Evolutionary conservation across 306 rosid species (phyloP).

Genomic region (Fragaria vesca): DNA sequence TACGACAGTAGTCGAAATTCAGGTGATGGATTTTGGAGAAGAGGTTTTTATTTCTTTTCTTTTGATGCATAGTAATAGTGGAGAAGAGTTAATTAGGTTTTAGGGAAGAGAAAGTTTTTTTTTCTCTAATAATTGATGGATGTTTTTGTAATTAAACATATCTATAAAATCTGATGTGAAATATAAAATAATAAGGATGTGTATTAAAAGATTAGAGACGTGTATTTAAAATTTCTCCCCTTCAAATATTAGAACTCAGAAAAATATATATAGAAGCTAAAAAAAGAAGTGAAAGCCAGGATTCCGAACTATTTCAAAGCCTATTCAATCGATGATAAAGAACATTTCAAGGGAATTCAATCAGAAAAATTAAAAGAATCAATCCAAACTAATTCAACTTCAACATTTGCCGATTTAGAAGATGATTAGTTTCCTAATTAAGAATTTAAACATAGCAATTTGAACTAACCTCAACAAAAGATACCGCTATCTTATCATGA

Average conservation of each 20-base stretch:
- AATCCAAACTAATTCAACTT: neutral
- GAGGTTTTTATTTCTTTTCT: too few relatives aligned
- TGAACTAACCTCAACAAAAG: neutral
- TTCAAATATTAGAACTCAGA: conserved; percentile 25
- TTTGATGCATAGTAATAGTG: too few relatives aligned
- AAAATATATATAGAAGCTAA: conserved; percentile 27
- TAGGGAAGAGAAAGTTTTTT: too few relatives aligned
- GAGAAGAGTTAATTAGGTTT: too few relatives aligned
- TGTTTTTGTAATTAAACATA: too few relatives aligned
- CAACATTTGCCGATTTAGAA: neutral
- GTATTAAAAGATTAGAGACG: too few relatives aligned
- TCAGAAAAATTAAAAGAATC: neutral
- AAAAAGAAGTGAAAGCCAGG: neutral
- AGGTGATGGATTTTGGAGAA: too few relatives aligned
- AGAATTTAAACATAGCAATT: neutral
- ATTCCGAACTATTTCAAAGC: neutral
- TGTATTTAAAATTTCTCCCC: neutral
- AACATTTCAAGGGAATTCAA: neutral
- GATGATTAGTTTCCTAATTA: neutral
- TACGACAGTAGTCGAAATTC: too few relatives aligned
- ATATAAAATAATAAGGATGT: too few relatives aligned
- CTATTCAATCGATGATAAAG: neutral
- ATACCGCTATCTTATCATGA: neutral
- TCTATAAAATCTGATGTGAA: too few relatives aligned
- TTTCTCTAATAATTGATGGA: too few relatives aligned